Evolutionary conservation across 2,329 filamentous ascomycete species (phyloP).

Genomic region (Xylogone sp.): DNA sequence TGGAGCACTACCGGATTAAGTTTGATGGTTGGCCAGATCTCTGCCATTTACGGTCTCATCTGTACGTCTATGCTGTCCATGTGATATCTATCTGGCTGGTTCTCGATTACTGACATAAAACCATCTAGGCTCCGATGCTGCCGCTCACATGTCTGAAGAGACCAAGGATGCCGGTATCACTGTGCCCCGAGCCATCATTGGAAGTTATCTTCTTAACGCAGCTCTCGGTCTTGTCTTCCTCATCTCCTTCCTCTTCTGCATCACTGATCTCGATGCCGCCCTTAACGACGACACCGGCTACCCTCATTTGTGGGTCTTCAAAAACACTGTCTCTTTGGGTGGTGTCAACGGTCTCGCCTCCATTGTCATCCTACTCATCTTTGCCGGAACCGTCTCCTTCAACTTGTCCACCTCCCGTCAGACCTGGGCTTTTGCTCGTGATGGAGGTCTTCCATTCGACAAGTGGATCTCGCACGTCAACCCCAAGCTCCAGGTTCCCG

Average conservation of each 20-base stretch:
- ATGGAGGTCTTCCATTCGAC: slow-evolving; percentile 38
- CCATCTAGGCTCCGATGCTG: slow-evolving; percentile 17
- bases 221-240: slow-evolving; percentile 37
- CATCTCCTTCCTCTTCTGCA: slow-evolving; percentile 31
- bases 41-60: slow-evolving; percentile 24
- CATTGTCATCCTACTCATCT: slow-evolving; percentile 35
- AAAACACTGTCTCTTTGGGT: slow-evolving; percentile 41
- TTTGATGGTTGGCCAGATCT: slow-evolving; percentile 34
- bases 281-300: slow-evolving; percentile 38
- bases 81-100: no score
- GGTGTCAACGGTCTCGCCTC: slow-evolving; percentile 13
- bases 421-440: slow-evolving; percentile 40
- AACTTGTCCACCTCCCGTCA: slow-evolving; percentile 31
- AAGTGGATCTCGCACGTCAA: slow-evolving; percentile 34
- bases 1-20: slow-evolving; percentile 29
- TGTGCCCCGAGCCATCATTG: slow-evolving; percentile 43
- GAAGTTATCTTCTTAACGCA: slow-evolving; percentile 43
- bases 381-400: slow-evolving; percentile 33
- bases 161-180: slow-evolving; percentile 40
- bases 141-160: slow-evolving; percentile 42
- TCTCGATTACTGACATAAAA: background rate
- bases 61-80: no score
- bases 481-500: slow-evolving; percentile 34
- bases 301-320: slow-evolving; percentile 49
- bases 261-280: slow-evolving; percentile 29